Conservation (phyloP, 2,329 filamentous ascomycete species). For the Diaporthe sp. region DNA sequence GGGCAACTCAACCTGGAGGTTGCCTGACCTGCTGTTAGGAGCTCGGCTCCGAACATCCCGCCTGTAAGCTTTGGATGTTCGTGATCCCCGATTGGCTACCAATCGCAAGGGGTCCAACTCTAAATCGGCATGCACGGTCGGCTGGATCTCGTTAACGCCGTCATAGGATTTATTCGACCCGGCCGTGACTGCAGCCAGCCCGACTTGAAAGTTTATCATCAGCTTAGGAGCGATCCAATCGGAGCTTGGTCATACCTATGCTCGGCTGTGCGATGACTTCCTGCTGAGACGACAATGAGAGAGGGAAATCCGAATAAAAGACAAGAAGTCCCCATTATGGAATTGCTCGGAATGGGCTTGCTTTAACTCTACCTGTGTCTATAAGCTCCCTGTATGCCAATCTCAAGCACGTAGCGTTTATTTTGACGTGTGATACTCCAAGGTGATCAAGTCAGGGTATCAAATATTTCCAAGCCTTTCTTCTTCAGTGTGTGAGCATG, state of each 20-base stretch:
- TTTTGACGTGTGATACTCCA: not conserved
- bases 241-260: not conserved
- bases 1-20: not conserved
- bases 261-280: not conserved
- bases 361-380: not conserved
- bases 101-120: not conserved
- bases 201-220: not conserved
- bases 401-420: not conserved
- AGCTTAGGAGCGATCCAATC: slow-evolving; percentile 15
- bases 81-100: not conserved
- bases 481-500: not conserved
- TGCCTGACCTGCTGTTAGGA: not conserved
- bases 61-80: not conserved
- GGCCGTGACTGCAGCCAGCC: not conserved
- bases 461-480: not conserved
- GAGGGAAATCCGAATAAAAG: not conserved
- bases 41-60: slow-evolving; percentile 8
- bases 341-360: not conserved
- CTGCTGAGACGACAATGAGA: not conserved
- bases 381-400: not conserved
- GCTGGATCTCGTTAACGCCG: slow-evolving; percentile 3
- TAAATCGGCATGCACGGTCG: not conserved
- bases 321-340: not conserved
- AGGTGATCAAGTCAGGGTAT: not conserved
- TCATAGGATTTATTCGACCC: not conserved